Evolutionary conservation across 2,329 filamentous ascomycete species (phyloP).

Genomic region (Pseudogymnoascus sp.): DNA sequence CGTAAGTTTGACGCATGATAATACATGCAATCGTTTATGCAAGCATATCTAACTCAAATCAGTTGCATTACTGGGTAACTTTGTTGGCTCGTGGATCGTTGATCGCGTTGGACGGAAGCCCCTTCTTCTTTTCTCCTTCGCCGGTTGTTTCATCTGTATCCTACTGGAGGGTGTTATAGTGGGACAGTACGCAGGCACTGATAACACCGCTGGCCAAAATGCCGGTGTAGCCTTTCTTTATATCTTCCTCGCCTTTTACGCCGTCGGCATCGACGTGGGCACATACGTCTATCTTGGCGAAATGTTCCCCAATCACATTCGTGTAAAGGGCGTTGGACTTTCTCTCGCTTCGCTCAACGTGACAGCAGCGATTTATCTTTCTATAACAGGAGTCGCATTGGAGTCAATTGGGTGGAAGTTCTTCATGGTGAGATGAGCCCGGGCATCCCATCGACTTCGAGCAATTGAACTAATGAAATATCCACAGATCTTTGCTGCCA

Average conservation of each 20-base stretch:
- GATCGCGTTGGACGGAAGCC: slow-evolving; percentile 1
- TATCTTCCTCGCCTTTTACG: not conserved
- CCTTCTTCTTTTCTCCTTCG: slow-evolving; percentile 7
- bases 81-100: not conserved
- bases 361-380: slow-evolving; percentile 8
- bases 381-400: slow-evolving; percentile 1
- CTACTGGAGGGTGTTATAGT: slow-evolving; percentile 9
- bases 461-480: not conserved
- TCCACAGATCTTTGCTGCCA: not conserved
- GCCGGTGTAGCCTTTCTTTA: not conserved
- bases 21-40: too few species aligned
- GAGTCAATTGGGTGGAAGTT: slow-evolving; percentile 8
- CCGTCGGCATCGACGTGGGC: not conserved
- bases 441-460: not conserved
- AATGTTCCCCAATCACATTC: slow-evolving; percentile 12
- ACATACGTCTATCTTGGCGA: slow-evolving; percentile 7
- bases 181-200: not conserved
- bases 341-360: not conserved
- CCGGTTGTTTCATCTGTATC: not conserved
- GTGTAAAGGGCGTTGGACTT: slow-evolving; percentile 9
- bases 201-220: not conserved
- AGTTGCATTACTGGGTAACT: not conserved
- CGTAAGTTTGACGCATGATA: too few species aligned
- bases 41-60: too few species aligned
- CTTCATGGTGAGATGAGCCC: slow-evolving; percentile 9